A percentile compares a stretch with the other conserved stretches of the same genome.
These are phyloP conservation scores for Candida stauntonica DNA, from an alignment of 805 yeast species.

Conservation along the genomic window DNA sequence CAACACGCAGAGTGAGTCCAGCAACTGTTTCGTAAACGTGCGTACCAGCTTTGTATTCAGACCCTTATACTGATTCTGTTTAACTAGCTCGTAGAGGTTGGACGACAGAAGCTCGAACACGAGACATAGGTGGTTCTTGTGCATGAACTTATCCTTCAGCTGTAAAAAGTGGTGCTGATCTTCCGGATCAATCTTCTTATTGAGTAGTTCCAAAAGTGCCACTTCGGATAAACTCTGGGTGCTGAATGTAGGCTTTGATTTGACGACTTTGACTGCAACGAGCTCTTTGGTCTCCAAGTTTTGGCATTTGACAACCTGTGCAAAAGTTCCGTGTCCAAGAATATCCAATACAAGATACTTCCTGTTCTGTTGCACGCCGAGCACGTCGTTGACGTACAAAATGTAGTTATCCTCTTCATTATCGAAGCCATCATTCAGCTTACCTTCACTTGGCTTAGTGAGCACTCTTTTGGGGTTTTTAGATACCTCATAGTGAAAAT, in stretches of 20 bases:
- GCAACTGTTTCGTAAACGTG: constrained; percentile 71
- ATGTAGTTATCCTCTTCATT: constrained; percentile 89
- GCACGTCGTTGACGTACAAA: constrained; percentile 86
- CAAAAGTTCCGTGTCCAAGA: constrained; percentile 95
- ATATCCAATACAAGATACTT: constrained; percentile 87
- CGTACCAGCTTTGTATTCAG: constrained; percentile 74
- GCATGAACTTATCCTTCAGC: constrained; percentile 83
- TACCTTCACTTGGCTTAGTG: constrained; percentile 88
- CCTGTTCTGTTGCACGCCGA: constrained; percentile 81
- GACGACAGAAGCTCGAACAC: constrained; percentile 88
- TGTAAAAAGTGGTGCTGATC: constrained; percentile 74
- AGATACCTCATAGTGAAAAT: constrained; percentile 74
- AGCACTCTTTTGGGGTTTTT: constrained; percentile 89
- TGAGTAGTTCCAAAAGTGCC: constrained; percentile 74
- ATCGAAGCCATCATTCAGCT: constrained; percentile 76
- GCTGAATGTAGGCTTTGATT: constrained; percentile 84
- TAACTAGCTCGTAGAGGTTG: constrained; percentile 83
- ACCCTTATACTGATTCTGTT: constrained; percentile 93
- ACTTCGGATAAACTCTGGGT: constrained; percentile 93
- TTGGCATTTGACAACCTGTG: constrained; percentile 96
- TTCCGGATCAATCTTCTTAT: constrained; percentile 61
- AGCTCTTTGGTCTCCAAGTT: constrained; percentile 61
- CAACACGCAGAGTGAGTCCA: constrained; percentile 75
- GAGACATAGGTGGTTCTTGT: constrained; percentile 86
- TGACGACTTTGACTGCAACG: constrained; percentile 92